Base-by-base conservation (phyloP, 2,329 filamentous ascomycete species). In the Trichoderma sp. region DNA sequence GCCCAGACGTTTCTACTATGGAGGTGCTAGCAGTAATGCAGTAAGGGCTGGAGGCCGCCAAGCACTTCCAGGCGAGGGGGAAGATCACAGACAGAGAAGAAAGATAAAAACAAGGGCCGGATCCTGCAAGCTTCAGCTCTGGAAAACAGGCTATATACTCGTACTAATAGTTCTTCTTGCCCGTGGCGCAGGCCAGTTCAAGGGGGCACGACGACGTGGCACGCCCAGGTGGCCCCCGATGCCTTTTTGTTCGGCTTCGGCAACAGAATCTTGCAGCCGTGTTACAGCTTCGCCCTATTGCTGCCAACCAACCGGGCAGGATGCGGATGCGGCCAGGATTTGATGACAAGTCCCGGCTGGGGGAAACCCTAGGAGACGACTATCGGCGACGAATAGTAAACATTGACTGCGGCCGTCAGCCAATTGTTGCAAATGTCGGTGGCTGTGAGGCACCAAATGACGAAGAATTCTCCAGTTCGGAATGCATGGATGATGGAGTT, bases 171-270 rank as follows among this genome's bases (percentile, higher is more conserved):
- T 58, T 47, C 34, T 28, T 26, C 53, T 43, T 58, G 13, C 17
- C 36, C 26, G 65, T 50, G 36, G 65, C 65, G 65, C 55, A 34
- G 55, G 65, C 36, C 23, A 36, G 17, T n/a, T 15, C 53, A n/a
- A 36, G 65, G 65, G 65, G 65, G 20, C 55, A 28, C 26, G 65
- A 59, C 65, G 36, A 68, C 65, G 65, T 68, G 65, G 65, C 65
- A 68, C n/a, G 65, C 39, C 36, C 55, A 39, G 36, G 36, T 68
- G 65, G 65, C 65, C 57, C 65, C 65, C 57, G 26, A 59, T 32
- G 17, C n/a, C 7, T 13, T 34, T 20, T 15, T 43, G 55, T 43
- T 55, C 15, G 53, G 65, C 62, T 64, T 39, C 39, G 59, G 59
- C 23, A 34, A 26, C 32, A 58, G 32, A 57, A 59, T 59, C 57